Evolutionary conservation across 805 yeast species (phyloP), one percentile per base, ranked within the genome.

Genomic region (Metschnikowia similis): DNA sequence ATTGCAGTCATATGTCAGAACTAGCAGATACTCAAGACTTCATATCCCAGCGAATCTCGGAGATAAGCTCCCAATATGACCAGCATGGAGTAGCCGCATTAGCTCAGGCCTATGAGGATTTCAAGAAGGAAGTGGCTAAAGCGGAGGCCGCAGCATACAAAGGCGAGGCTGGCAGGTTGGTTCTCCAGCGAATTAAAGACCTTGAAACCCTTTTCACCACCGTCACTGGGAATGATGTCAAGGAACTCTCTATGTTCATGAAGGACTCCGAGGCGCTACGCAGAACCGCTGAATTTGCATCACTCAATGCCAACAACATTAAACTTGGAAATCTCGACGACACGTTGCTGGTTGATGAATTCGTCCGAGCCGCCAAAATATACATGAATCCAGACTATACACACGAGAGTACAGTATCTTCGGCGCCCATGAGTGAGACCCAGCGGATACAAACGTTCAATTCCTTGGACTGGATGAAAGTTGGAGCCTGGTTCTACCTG

Each of bases 181-280:
- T 83, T 2, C 60, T 71, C 2, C 59, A 70, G 16, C 73, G 78
- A 11, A 61, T 85, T 38, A 57, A 63, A 2, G 68, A 66, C n/a
- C 75, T 79, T 6, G 80, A 83, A 52, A 59, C 60, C 0, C 62
- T 82, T 16, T 84, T 80, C 52, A 62, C 67, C 1, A 66, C 67
- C 29, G 72, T 79, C 2, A 72, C 71, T 32, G 66, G 63, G 6
- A 66, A 69, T 27, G 61, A 56, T n/a, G 62, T 62, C 35, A 57
- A 60, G 49, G 74, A 71, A 43, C 67, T 73, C 9, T 62, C 65
- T 27, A 61, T 71, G 49, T 74, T 69, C 38, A 59, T 70, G 49
- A 63, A 79, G 49, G 95, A 87, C 64, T 76, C 92, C 1, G 81
- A 81, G 48, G 82, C 85, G 5, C 72, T 87, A 56, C 70, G 73